Evolutionary conservation across 1,139 yeast genomes (phyloP).

Genomic region (Eremothecium coryli): DNA sequence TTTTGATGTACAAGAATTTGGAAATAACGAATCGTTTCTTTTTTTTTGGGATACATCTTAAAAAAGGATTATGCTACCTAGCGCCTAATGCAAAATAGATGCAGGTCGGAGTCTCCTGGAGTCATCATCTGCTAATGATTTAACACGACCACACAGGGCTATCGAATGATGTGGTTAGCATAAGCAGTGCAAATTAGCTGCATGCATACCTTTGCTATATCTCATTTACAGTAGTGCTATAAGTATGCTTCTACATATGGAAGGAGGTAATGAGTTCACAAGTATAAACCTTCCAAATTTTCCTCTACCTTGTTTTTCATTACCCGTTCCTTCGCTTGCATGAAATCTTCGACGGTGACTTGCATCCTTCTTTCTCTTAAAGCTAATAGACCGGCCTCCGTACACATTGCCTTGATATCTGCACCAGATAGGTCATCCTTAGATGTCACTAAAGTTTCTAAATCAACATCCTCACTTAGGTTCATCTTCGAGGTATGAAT

Average conservation of each 20-base stretch:
- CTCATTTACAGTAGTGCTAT: too few relatives aligned
- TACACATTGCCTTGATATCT: constrained; percentile 95
- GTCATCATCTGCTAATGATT: too few relatives aligned
- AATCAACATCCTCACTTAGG: constrained; percentile 74
- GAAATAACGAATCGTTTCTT: neutral
- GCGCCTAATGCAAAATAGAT: too few relatives aligned
- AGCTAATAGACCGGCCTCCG: constrained; percentile 95
- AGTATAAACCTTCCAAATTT: constrained; percentile 87
- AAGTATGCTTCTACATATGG: too few relatives aligned
- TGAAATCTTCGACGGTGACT: constrained; percentile 91
- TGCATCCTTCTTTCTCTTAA: constrained; percentile 97
- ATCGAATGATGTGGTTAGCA: too few relatives aligned
- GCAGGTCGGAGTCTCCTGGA: too few relatives aligned
- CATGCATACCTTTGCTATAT: too few relatives aligned
- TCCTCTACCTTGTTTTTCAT: constrained; percentile 97
- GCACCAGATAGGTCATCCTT: constrained; percentile 98
- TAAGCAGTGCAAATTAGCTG: too few relatives aligned
- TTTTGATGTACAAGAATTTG: neutral
- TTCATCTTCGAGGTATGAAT: constrained; percentile 96
- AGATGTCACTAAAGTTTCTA: constrained; percentile 81
- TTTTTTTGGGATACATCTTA: neutral
- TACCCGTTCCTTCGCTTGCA: constrained; percentile 91
- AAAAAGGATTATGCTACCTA: neutral
- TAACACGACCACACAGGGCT: too few relatives aligned
- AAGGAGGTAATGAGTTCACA: too few relatives aligned